These are phyloP conservation scores for Funneliformis mosseae DNA, from an alignment of 192 early-diverging fungal genomes.

Conservation along the genomic window DNA sequence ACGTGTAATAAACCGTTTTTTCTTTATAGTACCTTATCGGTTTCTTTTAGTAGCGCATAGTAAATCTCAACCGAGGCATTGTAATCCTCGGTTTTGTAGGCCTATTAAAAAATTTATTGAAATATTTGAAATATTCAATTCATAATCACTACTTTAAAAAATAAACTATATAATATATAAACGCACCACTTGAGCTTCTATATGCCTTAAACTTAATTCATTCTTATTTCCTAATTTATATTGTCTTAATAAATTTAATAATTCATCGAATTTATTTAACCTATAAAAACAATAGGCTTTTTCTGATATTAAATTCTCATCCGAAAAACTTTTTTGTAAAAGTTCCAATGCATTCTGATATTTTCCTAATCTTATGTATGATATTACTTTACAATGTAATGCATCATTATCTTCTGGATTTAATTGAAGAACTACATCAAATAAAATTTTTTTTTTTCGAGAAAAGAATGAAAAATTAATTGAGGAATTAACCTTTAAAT, in stretches of 20 bases:
- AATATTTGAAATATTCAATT: neutral
- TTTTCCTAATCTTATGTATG: conserved; percentile 56
- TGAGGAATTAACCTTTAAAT: neutral
- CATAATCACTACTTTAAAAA: neutral
- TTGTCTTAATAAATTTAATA: conserved; percentile 42
- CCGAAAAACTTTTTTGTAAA: conserved; percentile 32
- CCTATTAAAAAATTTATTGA: conserved; percentile 34
- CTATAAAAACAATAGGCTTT: conserved; percentile 70
- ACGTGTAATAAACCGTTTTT: too few species aligned
- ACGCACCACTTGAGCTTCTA: conserved; percentile 72
- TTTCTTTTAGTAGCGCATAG: conserved; percentile 46
- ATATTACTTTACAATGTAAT: conserved; percentile 59
- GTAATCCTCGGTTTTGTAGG: conserved; percentile 61
- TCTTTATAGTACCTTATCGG: conserved; percentile 38
- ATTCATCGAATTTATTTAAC: conserved; percentile 55
- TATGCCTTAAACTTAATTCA: conserved; percentile 47
- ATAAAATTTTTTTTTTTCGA: neutral
- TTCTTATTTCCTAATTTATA: conserved; percentile 33
- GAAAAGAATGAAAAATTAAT: neutral
- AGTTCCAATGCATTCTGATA: conserved; percentile 59
- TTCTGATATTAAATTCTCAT: conserved; percentile 52
- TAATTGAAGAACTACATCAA: conserved; percentile 40
- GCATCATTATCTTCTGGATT: conserved; percentile 54
- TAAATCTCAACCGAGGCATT: conserved; percentile 48
- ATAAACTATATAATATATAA: neutral